Conservation (phyloP, 1,284 basidiomycete species). For the Microbotryum intermedium region DNA sequence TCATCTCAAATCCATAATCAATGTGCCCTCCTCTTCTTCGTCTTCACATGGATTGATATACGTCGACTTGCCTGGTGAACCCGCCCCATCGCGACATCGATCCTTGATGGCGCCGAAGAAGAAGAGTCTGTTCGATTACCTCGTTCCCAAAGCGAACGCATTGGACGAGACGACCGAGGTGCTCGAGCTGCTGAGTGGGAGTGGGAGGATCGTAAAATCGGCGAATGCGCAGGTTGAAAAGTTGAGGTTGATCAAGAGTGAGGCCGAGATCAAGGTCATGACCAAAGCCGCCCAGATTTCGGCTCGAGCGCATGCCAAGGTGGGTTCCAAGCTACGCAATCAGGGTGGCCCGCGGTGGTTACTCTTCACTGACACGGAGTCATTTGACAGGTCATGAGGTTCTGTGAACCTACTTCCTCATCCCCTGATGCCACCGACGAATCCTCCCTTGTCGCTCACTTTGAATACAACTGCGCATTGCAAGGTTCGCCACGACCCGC, state of each 20-base stretch:
- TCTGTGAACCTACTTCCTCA: slow-evolving; percentile 44
- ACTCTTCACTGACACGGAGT: not conserved
- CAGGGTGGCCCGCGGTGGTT: too few relatives aligned
- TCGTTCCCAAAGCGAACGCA: slow-evolving; percentile 11
- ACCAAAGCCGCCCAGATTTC: slow-evolving; percentile 65
- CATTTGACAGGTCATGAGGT: slow-evolving; percentile 54
- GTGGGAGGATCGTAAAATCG: slow-evolving; percentile 30
- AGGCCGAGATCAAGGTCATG: slow-evolving; percentile 61
- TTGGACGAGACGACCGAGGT: slow-evolving; percentile 34
- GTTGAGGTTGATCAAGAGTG: slow-evolving; percentile 61
- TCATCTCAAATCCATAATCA: slow-evolving; percentile 36
- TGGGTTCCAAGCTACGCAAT: slow-evolving; percentile 31
- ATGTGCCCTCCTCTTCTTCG: slow-evolving; percentile 13
- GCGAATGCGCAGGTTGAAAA: slow-evolving; percentile 50
- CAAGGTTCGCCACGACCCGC: slow-evolving; percentile 65
- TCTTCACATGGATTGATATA: slow-evolving; percentile 34
- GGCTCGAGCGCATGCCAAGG: slow-evolving; percentile 65
- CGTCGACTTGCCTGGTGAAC: slow-evolving; percentile 39
- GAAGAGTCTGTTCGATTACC: slow-evolving; percentile 25
- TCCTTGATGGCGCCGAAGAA: slow-evolving; percentile 32
- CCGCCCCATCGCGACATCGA: slow-evolving; percentile 33
- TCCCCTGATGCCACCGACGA: slow-evolving; percentile 57
- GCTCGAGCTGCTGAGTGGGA: slow-evolving; percentile 37
- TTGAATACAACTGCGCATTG: slow-evolving; percentile 73
- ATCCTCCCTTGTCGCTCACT: slow-evolving; percentile 67